Conservation (phyloP, 352 stramenopile genomes). For the Pythium diclinum region DNA sequence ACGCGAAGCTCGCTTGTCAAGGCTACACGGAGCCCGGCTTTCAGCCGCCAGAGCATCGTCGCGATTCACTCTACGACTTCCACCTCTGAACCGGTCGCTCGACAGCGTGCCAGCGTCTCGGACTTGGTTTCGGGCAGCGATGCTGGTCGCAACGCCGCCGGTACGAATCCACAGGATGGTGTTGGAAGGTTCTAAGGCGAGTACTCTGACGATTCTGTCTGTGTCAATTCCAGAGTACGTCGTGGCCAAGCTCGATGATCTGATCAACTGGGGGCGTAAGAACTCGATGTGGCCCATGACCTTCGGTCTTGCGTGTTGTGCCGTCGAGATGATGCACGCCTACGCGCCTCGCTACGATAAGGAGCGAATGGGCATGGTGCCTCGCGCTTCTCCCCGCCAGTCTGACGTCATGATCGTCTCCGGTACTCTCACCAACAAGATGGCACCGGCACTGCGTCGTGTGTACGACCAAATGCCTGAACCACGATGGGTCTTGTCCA, state of each 20-base stretch:
- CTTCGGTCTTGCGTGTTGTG: slow-evolving; percentile 99
- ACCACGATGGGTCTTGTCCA: slow-evolving; percentile 97
- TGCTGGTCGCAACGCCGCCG: not conserved
- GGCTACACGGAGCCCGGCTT: not conserved
- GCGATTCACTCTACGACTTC: not conserved
- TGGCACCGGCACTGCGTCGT: slow-evolving; percentile 95
- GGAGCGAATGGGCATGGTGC: slow-evolving; percentile 98
- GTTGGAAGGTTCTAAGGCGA: too few species aligned
- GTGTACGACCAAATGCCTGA: slow-evolving; percentile 99
- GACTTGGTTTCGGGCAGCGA: not conserved
- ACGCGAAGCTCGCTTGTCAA: not conserved
- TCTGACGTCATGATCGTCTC: slow-evolving; percentile 99
- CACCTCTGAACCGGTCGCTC: not conserved
- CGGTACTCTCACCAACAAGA: slow-evolving; percentile 99
- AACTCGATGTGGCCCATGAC: slow-evolving; percentile 99
- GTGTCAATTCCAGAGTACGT: slow-evolving; percentile 88
- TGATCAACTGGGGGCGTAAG: slow-evolving; percentile 98
- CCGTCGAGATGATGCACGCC: slow-evolving; percentile 99
- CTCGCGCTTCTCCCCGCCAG: slow-evolving; percentile 93
- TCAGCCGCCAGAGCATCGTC: not conserved
- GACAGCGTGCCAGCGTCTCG: slow-evolving; percentile 1
- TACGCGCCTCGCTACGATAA: slow-evolving; percentile 94
- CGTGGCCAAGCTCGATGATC: slow-evolving; percentile 96
- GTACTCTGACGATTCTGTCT: too few species aligned
- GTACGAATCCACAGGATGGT: not conserved